Conservation (phyloP, 345 rosid species). For the Aquilaria yunnanensis region DNA sequence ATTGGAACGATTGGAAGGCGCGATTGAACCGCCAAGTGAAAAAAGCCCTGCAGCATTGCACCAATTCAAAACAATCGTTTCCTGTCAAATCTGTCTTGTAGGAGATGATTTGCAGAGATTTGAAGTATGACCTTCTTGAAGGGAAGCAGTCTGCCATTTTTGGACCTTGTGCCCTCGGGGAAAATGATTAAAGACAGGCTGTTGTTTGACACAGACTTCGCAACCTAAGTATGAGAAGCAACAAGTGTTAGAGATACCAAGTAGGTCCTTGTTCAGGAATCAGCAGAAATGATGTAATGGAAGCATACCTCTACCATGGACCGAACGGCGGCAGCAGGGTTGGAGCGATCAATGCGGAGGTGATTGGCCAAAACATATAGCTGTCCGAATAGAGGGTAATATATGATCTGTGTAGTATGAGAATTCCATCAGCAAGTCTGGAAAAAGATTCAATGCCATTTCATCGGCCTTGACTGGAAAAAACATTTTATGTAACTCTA, state of each 20-base stretch:
- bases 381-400: conserved; percentile 54
- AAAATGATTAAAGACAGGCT: conserved; percentile 43
- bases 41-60: conserved; percentile 38
- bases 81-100: too few species aligned
- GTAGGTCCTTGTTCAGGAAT: too few species aligned
- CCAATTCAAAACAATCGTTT: too few species aligned
- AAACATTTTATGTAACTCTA: too few species aligned
- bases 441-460: background rate
- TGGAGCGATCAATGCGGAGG: conserved; percentile 51
- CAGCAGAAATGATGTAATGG: background rate
- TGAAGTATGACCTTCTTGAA: conserved; percentile 38
- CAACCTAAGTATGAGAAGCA: conserved; percentile 24
- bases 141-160: conserved; percentile 41
- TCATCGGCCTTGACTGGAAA: too few species aligned
- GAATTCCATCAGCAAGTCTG: background rate
- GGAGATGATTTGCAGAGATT: background rate
- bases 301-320: conserved; percentile 43
- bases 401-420: conserved; percentile 32
- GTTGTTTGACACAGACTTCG: conserved; percentile 24
- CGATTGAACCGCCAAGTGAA: conserved; percentile 48
- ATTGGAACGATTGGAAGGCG: conserved; percentile 42
- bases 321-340: conserved; percentile 34
- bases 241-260: background rate
- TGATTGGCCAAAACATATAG: conserved; percentile 46
- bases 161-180: conserved; percentile 60